Conservation (phyloP, 179 eudicot species). For the Beta lomatogona region DNA sequence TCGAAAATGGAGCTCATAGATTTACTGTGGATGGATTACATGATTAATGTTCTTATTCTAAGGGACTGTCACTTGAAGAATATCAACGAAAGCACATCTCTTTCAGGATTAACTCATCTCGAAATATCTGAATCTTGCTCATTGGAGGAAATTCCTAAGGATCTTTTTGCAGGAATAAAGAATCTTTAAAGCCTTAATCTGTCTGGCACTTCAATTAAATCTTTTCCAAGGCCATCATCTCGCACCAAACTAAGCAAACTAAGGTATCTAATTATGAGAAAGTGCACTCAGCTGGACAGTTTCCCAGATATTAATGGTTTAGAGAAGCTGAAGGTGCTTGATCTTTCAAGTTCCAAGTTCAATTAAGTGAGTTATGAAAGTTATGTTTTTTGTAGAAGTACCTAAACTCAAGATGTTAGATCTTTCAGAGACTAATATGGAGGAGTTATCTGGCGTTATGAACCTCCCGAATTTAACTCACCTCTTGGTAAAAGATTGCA, state of each 20-base stretch:
- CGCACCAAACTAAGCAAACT: neutral
- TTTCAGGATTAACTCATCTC: neutral
- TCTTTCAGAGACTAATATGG: slow-evolving; percentile 2
- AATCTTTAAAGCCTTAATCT: slow-evolving; percentile 4
- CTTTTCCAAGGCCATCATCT: neutral
- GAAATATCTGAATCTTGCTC: slow-evolving; percentile 5
- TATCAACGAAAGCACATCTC: neutral
- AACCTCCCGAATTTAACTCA: neutral
- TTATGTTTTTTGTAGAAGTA: neutral
- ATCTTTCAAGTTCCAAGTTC: slow-evolving; percentile 9
- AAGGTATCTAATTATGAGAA: neutral
- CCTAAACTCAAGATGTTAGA: neutral
- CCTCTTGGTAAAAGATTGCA: neutral
- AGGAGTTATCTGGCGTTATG: neutral
- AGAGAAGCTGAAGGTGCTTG: neutral
- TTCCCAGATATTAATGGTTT: slow-evolving; percentile 14
- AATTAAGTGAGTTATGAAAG: too few relatives aligned
- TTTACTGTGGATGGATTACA: too few relatives aligned
- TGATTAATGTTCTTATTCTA: too few relatives aligned
- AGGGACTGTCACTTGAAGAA: too few relatives aligned
- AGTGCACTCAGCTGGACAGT: slow-evolving; percentile 1
- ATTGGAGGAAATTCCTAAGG: neutral
- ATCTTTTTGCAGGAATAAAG: neutral
- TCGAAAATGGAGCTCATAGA: too few relatives aligned
- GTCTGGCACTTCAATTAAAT: neutral